Base-by-base conservation (phyloP, 1,284 basidiomycete species). In the Malassezia caprae region DNA sequence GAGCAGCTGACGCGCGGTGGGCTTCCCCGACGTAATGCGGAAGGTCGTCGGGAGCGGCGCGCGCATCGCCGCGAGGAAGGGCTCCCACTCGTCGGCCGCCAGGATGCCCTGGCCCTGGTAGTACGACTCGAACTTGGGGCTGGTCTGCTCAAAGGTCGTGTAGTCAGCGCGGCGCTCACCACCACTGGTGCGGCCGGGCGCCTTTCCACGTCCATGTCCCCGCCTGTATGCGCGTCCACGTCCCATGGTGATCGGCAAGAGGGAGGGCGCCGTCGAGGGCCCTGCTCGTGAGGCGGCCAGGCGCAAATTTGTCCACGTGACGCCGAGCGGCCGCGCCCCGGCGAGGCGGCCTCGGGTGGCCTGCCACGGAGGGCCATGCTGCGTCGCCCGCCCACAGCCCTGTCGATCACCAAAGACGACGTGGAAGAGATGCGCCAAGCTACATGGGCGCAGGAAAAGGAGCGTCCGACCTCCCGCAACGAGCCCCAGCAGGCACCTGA, bases 31-130 rank as follows among this genome's bases (percentile, higher is more conserved):
- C 0, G 90, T 86, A 21, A 99, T 85, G 40, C 94, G 82, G 76
- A 98, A 98, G 0, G 93, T 96, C 0, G 89, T 93, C 1, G 94
- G 94, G 30, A 98, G 78, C 32, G 88, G 86, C 28, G 79, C 78
- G 43, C 83, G 80, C 61, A 94, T 75, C 0, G 81, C 76, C 8
- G 82, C 79, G 68, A 93, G 77, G 65, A 96, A 88, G 0, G 65
- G 51, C 3, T 83, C 80, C 88, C 90, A 96, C 76, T 96, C 88
- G 32, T 64, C 65, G 15, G 56, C 47, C 30, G 63, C 59, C 39
- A 73, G 48, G 40, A 73, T 72, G 32, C 59, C 58, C 47, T 73
- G 71, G 52, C 66, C 70, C 51, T 63, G 50, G 56, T 73, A 72
- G 63, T 73, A 72, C 23, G 69, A 62, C 47, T 73, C 69, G 26